Evolutionary conservation across 164 flowering plant genomes (phyloP).

Genomic region (Akebia trifoliata): DNA sequence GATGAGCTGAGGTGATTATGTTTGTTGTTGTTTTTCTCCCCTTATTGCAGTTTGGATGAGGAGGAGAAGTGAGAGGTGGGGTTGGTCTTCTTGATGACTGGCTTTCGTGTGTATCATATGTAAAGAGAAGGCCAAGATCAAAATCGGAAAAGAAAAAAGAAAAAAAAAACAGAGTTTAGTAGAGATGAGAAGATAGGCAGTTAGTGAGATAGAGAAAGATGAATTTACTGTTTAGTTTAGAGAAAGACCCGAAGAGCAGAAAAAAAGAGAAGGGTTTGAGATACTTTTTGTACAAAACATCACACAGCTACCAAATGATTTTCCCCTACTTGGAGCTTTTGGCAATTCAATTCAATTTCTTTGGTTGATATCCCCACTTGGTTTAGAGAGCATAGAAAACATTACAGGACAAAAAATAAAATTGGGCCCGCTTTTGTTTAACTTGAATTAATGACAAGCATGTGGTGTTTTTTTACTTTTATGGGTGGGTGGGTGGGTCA

Average conservation of each 20-base stretch:
- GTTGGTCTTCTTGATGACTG: constrained; percentile 6
- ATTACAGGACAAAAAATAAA: too few species aligned
- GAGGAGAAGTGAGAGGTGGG: not conserved
- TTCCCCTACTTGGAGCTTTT: constrained; percentile 3
- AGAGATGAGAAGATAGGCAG: not conserved
- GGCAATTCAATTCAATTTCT: not conserved
- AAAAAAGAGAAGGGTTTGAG: not conserved
- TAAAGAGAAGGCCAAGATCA: constrained; percentile 13
- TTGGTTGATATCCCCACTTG: constrained; percentile 1
- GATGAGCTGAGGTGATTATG: not conserved
- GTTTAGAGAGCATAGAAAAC: too few species aligned
- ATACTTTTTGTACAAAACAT: constrained; percentile 10
- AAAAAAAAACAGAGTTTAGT: not conserved
- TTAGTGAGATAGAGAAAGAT: not conserved
- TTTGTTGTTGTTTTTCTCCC: not conserved
- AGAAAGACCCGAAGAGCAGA: not conserved
- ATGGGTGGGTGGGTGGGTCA: too few species aligned
- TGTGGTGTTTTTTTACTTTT: too few species aligned
- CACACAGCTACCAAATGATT: constrained; percentile 1
- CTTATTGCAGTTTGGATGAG: constrained; percentile 13
- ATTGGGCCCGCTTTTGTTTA: too few species aligned
- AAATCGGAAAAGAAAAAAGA: constrained; percentile 1
- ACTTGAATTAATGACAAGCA: too few species aligned
- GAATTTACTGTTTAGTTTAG: not conserved
- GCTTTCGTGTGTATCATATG: constrained; percentile 23